Conservation (phyloP, 1,284 basidiomycete genomes). For the Cystobasidium pallidum region DNA sequence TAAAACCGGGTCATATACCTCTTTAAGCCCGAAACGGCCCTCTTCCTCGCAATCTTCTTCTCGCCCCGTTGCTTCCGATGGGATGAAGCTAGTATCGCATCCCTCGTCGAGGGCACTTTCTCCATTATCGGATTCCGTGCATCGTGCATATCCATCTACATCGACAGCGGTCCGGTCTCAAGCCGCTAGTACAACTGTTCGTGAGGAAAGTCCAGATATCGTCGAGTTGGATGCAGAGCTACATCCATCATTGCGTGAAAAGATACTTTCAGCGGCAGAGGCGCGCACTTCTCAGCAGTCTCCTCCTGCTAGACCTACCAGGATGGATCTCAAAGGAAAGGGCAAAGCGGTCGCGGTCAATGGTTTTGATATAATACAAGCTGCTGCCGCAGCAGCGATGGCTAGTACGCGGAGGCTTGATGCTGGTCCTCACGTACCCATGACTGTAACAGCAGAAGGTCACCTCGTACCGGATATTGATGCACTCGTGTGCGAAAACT, state of each 20-base stretch:
- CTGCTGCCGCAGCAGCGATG: constrained; percentile 12
- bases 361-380: constrained; percentile 11
- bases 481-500: constrained; percentile 56
- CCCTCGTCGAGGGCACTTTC: neutral
- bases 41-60: constrained; percentile 1
- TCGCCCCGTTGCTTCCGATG: neutral
- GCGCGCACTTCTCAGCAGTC: neutral
- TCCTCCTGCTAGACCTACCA: neutral
- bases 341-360: constrained; percentile 8
- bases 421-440: neutral
- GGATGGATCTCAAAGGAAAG: constrained; percentile 10
- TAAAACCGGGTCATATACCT: neutral
- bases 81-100: neutral
- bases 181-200: neutral
- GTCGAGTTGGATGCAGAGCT: neutral
- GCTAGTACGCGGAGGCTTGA: neutral
- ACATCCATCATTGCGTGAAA: neutral
- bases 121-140: neutral
- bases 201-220: constrained; percentile 2
- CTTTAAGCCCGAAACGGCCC: neutral
- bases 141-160: neutral
- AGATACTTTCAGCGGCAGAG: constrained; percentile 12
- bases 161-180: neutral
- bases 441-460: constrained; percentile 18
- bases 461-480: constrained; percentile 16